Conservation (phyloP, 192 early-diverging fungal genomes). For the Dissophora globulifera region DNA sequence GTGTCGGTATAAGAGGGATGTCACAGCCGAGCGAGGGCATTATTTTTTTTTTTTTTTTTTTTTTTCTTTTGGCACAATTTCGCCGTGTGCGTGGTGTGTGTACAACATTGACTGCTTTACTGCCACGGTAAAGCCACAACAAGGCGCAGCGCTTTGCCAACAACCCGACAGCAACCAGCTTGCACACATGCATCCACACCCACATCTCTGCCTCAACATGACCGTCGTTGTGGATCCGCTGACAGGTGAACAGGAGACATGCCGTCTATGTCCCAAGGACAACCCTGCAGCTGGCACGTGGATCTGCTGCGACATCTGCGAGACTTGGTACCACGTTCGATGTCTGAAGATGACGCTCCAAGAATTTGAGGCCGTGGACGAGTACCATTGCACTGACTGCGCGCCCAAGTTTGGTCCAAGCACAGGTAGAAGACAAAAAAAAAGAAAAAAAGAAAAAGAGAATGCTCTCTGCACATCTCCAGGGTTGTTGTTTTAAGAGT, state of each 20-base stretch:
- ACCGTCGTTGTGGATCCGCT: no score
- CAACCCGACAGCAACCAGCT: no score
- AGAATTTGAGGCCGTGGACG: conserved; percentile 70
- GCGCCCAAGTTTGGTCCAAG: conserved; percentile 65
- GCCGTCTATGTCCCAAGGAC: conserved; percentile 31
- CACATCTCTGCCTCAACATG: no score
- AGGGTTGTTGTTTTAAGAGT: neutral
- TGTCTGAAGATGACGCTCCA: conserved; percentile 67
- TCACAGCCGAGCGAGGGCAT: neutral
- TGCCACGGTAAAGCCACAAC: no score
- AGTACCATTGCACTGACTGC: conserved; percentile 72
- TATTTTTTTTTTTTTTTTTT: neutral
- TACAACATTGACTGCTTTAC: no score
- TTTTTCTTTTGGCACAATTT: no score
- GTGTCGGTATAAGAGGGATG: no score
- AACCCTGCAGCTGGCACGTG: conserved; percentile 50
- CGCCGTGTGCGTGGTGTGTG: no score
- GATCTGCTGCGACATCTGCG: conserved; percentile 75
- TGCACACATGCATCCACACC: no score
- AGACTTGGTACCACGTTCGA: conserved; percentile 72
- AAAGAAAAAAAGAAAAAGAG: no score
- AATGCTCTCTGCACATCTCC: no score
- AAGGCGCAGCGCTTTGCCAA: no score
- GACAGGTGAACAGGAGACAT: conserved; percentile 24
- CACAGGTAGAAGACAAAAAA: conserved; percentile 63